Evolutionary conservation across 2,329 filamentous ascomycete genomes (phyloP), one percentile per base, ranked within the genome.

Genomic region (Fusarium sp.): DNA sequence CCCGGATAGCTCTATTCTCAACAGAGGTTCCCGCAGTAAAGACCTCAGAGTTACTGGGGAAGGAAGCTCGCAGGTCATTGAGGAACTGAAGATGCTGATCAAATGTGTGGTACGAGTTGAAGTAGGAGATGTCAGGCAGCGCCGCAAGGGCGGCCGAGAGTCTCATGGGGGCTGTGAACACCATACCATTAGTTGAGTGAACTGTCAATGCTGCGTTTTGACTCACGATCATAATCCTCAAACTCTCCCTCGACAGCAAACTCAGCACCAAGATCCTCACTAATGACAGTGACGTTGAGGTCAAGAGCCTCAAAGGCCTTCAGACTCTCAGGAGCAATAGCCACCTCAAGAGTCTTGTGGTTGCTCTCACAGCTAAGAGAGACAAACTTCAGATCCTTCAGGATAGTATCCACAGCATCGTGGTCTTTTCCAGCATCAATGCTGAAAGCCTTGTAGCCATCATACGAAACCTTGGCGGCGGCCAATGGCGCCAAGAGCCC

Each of bases 1-100:
- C 93, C 11, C 61, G 87, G 62, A 96, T 94, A 64, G 81, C 70
- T 42, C 85, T 83, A 4, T 86, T 86, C 60, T 87, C 79, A 36
- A 82, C 79, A 0, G 87, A 88, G 29, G 78, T 83, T 5, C 89
- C 89, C 3, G 85, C 81, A 8, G 81, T 83, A 38, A 90, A 83
- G n/a, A 88, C 79, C 66, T 87, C 83, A 0, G 88, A 83, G 69
- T 87, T 85, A 33, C 72, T 71, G 5, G 86, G 79, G 69, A 86
- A 85, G 1, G 79, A 70, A 0, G 80, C 72, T n/a, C 83, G 81
- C 4, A 91, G 78, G 55, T 87, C 84, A 0, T 79, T 76, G 31
- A 89, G 80, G 70, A 84, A 90, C 29, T 83, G 77, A 16, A 86
- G 66, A 73, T 90, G 88, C 66, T 89, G 85, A 4, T 80, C 80